These are phyloP conservation scores for Crithidia mellificae DNA, from an alignment of 208 protist genomes.

Conservation along the genomic window DNA sequence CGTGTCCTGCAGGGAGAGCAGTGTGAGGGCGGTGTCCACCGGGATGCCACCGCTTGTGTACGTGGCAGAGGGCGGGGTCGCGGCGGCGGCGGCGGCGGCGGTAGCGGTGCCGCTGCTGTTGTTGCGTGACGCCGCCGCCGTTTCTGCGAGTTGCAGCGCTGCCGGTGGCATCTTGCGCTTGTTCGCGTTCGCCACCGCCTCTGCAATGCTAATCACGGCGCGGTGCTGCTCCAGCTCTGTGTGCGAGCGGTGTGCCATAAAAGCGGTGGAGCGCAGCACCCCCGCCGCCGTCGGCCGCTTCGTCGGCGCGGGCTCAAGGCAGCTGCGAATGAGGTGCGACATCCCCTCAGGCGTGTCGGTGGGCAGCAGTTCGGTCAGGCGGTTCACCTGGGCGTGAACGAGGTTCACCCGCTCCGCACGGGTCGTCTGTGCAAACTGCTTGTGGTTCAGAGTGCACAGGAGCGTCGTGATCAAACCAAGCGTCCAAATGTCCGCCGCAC, in stretches of 20 bases:
- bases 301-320: constrained; percentile 7
- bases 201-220: constrained; percentile 19
- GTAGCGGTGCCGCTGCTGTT: neutral
- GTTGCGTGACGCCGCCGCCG: no score
- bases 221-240: constrained; percentile 10
- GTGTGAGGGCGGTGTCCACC: neutral
- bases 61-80: no score
- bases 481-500: constrained; percentile 24
- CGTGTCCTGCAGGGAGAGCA: constrained; percentile 5
- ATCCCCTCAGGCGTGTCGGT: constrained; percentile 2
- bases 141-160: constrained; percentile 12
- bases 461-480: constrained; percentile 19
- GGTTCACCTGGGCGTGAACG: neutral
- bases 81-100: neutral
- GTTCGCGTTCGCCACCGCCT: constrained; percentile 15
- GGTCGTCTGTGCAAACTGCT: neutral
- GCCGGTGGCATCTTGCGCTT: constrained; percentile 16
- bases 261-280: constrained; percentile 9
- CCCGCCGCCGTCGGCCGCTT: constrained; percentile 3
- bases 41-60: neutral
- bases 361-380: constrained; percentile 7
- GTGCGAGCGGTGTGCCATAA: constrained; percentile 6
- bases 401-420: constrained; percentile 13
- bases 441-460: constrained; percentile 21
- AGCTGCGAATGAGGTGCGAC: constrained; percentile 17